Conservation (phyloP, 805 yeast species). For the Ascoidea asiatica region DNA sequence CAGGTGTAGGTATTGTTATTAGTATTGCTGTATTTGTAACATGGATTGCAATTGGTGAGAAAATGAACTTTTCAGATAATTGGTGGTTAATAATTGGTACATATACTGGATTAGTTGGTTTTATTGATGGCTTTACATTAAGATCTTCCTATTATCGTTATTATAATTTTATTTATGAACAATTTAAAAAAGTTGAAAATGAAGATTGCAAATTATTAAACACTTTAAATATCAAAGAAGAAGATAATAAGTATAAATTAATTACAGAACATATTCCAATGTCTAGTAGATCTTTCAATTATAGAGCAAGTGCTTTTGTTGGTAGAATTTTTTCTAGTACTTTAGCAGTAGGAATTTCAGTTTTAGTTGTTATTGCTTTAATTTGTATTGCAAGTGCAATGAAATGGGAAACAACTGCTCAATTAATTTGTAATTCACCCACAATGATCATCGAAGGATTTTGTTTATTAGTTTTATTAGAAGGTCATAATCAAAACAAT, state of each 20-base stretch:
- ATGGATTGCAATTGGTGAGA: constrained; percentile 24
- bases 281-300: constrained; percentile 10
- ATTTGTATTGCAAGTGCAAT: constrained; percentile 20
- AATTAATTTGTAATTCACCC: constrained; percentile 26
- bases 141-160: constrained; percentile 23
- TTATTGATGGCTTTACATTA: constrained; percentile 27
- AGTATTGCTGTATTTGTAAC: constrained; percentile 19
- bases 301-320: constrained; percentile 15
- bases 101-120: constrained; percentile 30
- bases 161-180: constrained; percentile 10
- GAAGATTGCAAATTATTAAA: constrained; percentile 21
- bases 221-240: constrained; percentile 14
- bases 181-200: constrained; percentile 16
- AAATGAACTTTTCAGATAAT: constrained; percentile 22
- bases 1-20: constrained; percentile 25
- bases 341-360: constrained; percentile 19
- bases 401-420: constrained; percentile 26
- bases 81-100: constrained; percentile 37
- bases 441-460: constrained; percentile 31
- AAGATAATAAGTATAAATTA: constrained; percentile 9
- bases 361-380: constrained; percentile 18
- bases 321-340: constrained; percentile 19
- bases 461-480: constrained; percentile 23
- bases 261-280: constrained; percentile 1
- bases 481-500: constrained; percentile 19